Base-by-base conservation (phyloP, 805 yeast species). In the Starmerella apis region DNA sequence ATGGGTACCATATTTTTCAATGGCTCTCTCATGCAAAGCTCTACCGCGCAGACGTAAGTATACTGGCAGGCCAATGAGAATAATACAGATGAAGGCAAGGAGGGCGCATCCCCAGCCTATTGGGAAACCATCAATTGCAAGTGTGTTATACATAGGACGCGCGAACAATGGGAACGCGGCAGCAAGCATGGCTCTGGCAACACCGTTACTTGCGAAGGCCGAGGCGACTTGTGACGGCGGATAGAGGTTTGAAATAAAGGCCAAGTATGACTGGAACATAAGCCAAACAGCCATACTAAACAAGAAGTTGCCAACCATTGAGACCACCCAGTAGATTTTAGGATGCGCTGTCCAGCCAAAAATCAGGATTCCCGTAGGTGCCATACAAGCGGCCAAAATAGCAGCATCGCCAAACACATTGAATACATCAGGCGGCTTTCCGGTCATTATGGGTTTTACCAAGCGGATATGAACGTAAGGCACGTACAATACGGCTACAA, bases 131-230 rank as follows among this genome's bases (percentile, higher is more conserved):
- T 62, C 27, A 14, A 58, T 62, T 8, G 59, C 61, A 32, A 61
- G 44, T 22, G 59, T 74, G 51, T 70, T 66, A 61, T 73, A 82
- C 75, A 81, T 71, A 24, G 75, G 73, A 31, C 69, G 60, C 7
- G 83, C 83, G 63, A 82, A 80, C 46, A 82, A 67, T 38, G 83
- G 82, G 68, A 79, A 78, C 2, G 73, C 74, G 53, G 76, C 76
- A 1, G 79, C 83, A 58, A 75, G 67, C 3, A 64, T 64, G 4
- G 77, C 68, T 49, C 83, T 71, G 53, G 71, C 69, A 24, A 78
- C 64, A 31, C 68, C 74, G 57, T 77, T 78, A 37, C 78, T 75
- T 5, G 82, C 81, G 62, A 74, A 77, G 1, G 75, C 81, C 0
- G 81, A 76, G 16, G 49, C 56, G 1, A 81, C 81, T 52, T 75